phyloP scores from a whole-genome alignment of 2,329 filamentous ascomycete genomes.

The Ophiobolus disseminans region DNA sequence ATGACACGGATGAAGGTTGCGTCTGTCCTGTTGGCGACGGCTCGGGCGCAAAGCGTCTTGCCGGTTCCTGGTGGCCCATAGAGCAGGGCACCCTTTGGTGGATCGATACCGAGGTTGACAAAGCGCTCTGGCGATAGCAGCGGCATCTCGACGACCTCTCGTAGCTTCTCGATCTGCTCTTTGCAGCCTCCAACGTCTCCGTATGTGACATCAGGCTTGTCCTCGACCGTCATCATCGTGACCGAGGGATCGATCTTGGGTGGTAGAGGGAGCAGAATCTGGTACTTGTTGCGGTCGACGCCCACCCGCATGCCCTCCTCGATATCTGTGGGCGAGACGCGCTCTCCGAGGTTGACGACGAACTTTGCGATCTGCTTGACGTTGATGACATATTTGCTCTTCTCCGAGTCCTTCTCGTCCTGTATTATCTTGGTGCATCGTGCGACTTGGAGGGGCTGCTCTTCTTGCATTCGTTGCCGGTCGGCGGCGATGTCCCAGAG shows the following conservation, averaged over 20 bases:
- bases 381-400: conserved; percentile 99
- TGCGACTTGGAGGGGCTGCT: conserved; percentile 96
- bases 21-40: conserved; percentile 96
- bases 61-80: conserved; percentile 98
- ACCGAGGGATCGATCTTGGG: conserved; percentile 99
- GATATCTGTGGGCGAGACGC: conserved; percentile 97
- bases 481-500: conserved; percentile 98
- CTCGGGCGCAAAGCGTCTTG: conserved; percentile 96
- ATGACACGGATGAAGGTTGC: conserved; percentile 99
- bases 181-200: conserved; percentile 99
- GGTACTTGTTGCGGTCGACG: conserved; percentile 98
- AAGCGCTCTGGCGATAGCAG: conserved; percentile 95
- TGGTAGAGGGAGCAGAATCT: conserved; percentile 93
- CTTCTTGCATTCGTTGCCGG: conserved; percentile 96
- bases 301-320: conserved; percentile 99
- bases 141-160: conserved; percentile 99
- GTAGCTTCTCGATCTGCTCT: conserved; percentile 98
- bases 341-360: conserved; percentile 95
- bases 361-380: conserved; percentile 99
- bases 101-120: conserved; percentile 98
- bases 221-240: conserved; percentile 99
- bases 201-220: conserved; percentile 99
- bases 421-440: conserved; percentile 99
- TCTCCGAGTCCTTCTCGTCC: conserved; percentile 92
- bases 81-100: conserved; percentile 93